A percentile compares a stretch with the other conserved stretches of the same genome.
These are phyloP conservation scores for Petunia axillaris DNA, from an alignment of 257 asterid genomes.

Conservation along the genomic window DNA sequence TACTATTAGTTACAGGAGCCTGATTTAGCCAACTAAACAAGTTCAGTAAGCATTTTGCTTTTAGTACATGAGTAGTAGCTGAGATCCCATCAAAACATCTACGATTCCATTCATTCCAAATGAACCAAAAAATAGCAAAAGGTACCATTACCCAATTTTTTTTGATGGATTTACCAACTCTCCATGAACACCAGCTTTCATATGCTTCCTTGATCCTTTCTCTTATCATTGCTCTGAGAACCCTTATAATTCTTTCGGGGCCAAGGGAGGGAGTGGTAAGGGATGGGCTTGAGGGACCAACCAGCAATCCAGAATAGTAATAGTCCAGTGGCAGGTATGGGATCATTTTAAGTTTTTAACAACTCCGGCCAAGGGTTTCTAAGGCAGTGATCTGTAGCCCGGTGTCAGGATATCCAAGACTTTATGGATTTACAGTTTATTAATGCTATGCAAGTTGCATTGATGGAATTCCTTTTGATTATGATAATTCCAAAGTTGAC, in stretches of 20 bases:
- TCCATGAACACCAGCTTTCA: too few relatives aligned
- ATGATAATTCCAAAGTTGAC: slow-evolving; percentile 15
- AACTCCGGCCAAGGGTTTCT: background rate
- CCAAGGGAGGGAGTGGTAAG: too few relatives aligned
- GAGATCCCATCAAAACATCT: too few relatives aligned
- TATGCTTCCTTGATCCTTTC: background rate
- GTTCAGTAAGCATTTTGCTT: too few relatives aligned
- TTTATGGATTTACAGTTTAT: slow-evolving; percentile 6
- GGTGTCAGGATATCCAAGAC: background rate
- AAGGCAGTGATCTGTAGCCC: background rate
- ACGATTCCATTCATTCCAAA: too few relatives aligned
- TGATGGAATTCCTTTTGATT: background rate
- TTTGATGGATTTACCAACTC: too few relatives aligned
- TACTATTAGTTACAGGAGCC: too few relatives aligned
- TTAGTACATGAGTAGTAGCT: too few relatives aligned
- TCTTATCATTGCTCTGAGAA: background rate
- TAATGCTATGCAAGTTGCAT: slow-evolving; percentile 11
- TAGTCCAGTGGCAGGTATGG: background rate
- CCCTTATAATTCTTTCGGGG: background rate
- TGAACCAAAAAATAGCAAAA: too few relatives aligned
- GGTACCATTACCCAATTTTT: too few relatives aligned
- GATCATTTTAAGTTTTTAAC: background rate
- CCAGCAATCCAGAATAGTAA: slow-evolving; percentile 13
- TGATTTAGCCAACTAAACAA: too few relatives aligned
- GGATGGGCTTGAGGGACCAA: background rate